Evolutionary conservation across 2,329 filamentous ascomycete species (phyloP), one percentile per base, ranked within the genome.

Genomic region (Sporothrix curviconia): DNA sequence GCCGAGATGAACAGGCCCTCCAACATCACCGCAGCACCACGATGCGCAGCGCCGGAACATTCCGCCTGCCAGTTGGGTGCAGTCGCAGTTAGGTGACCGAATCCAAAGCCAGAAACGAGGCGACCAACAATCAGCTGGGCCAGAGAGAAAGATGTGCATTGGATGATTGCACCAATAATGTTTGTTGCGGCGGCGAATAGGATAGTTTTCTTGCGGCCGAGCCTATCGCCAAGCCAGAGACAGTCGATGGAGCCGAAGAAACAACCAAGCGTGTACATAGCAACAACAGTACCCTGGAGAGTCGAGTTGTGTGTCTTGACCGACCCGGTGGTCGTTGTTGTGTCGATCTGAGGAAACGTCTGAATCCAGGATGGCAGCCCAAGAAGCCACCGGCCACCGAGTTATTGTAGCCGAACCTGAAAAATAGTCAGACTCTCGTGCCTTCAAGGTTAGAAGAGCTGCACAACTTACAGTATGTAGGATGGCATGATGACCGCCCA

Each of bases 291-390:
- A 30, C 65, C 67, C 61, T 68, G 65, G 19, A 68, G 59, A 8
- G 62, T 66, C 30, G 67, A 63, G 61, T 77, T 76, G 58, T 72
- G 63, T 47, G 67, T 68, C 64, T 79, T 75, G 40, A 69, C 60
- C 1, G 69, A 66, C 2, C 76, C 77, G 1, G 61, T 67, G 1
- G 73, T 70, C 63, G 75, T 68, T 43, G 74, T 63, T 0, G 77
- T 79, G 65, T 80, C 71, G 62, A 80, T 78, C 53, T 71, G 63
- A 1, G 78, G 78, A 61, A 81, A 79, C 58, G 72, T 70, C 58
- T 72, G 66, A 44, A 70, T 68, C 65, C 57, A 74, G 68, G 59
- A 75, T 63, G n/a, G 59, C 30, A 66, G 59, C 42, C 58, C 62
- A 39, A 68, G 59, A 19, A 79, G 14, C 76, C 76, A 44, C 76